Evolutionary conservation across 1,139 yeast species (phyloP).

Genomic region (Kodamaea plutei): DNA sequence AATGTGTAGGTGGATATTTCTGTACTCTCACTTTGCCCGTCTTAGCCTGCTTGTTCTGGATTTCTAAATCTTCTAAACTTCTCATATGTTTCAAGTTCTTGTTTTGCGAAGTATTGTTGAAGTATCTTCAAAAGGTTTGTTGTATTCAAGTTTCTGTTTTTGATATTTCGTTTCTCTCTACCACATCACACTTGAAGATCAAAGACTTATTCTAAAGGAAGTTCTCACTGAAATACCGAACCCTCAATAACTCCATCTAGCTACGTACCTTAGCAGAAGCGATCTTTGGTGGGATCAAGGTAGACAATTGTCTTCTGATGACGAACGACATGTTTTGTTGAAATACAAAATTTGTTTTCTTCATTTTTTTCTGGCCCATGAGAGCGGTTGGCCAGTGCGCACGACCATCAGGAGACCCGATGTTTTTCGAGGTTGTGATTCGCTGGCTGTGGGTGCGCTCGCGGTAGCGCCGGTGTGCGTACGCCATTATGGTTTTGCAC

Average conservation of each 20-base stretch:
- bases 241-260: neutral
- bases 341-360: constrained; percentile 7
- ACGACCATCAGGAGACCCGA: constrained; percentile 10
- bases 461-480: too few species aligned
- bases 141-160: neutral
- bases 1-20: too few species aligned
- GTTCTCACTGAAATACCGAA: neutral
- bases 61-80: neutral
- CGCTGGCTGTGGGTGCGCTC: constrained; percentile 4
- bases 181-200: too few species aligned
- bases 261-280: constrained; percentile 89
- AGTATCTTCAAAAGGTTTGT: too few species aligned
- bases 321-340: constrained; percentile 64
- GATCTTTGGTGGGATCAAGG: constrained; percentile 98
- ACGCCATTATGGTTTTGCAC: too few species aligned
- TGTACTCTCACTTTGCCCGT: too few species aligned
- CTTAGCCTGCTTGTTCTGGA: too few species aligned
- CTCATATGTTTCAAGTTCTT: too few species aligned
- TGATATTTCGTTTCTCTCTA: neutral
- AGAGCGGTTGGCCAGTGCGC: constrained; percentile 7
- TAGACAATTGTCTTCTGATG: constrained; percentile 88
- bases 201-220: neutral
- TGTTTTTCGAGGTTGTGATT: constrained; percentile 8
- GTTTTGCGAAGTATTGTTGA: too few species aligned
- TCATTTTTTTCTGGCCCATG: constrained; percentile 7